Base-by-base conservation (phyloP, 768 basidiomycete species). In the Suillus hirtellus region DNA sequence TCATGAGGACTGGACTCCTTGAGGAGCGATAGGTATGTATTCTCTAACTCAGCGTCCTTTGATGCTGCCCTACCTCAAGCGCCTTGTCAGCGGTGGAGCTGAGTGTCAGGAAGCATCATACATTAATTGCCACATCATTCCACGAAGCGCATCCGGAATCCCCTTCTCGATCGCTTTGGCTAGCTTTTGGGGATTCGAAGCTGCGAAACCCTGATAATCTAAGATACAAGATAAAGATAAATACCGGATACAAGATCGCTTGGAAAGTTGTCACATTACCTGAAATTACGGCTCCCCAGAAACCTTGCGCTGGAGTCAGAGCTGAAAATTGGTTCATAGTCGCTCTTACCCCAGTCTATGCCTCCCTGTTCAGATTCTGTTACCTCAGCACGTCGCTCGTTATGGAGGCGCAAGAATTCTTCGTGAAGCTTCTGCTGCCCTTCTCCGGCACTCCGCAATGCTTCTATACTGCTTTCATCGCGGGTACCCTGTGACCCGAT, bases 41-140 rank as follows among this genome's bases (percentile, higher is more conserved):
- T 82, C 75, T 99, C 97, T 15, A 99, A 82, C 65, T 89, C 89
- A 1, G 82, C 80, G 67, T 97, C 95, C 77, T 99, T 99, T 0
- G 96, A 95, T 14, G 95, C 95, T 44, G 93, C 91, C 90, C 92
- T 95, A 64, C 69, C 63, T 62, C 38, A 67, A 68, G 49, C 38
- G 15, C 17, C 40, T 19, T 27, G 52, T 55, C 58, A 50, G 70
- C 68, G 24, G 68, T 60, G 59, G 64, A 52, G 55, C n/a, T 52
- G 35, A 40, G 17, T 42, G n/a, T 24, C 47, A 42, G 52, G 59
- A 62, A 44, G 46, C 19, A 54, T 71, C 71, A 68, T 79, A 92
- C 95, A 96, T 97, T 73, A 96, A 82, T 73, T 97, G 95, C 93
- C 93, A 99, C 81, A 96, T 87, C 89, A 98, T 96, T 55, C 95